Evolutionary conservation across 129 eudicot genomes (phyloP).

Genomic region (Artemisia annua): DNA sequence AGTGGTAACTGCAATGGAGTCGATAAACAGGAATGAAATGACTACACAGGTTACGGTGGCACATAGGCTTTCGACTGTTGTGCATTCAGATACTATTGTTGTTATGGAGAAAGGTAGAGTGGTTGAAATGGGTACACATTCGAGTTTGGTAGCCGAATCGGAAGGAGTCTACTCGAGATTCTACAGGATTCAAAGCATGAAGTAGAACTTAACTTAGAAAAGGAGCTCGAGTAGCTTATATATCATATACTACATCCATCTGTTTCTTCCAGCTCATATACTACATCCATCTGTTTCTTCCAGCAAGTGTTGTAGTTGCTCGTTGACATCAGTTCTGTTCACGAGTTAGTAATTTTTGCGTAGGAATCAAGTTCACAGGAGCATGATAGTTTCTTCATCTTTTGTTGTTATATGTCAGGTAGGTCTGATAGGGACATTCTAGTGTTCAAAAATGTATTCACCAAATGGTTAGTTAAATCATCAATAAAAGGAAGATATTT

Average conservation of each 20-base stretch:
- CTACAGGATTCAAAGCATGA: slow-evolving; percentile 59
- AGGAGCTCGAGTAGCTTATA: too few relatives aligned
- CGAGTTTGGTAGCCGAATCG: slow-evolving; percentile 41
- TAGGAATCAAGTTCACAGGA: background rate
- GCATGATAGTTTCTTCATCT: background rate
- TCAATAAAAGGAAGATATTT: background rate
- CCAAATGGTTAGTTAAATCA: background rate
- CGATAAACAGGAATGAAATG: slow-evolving; percentile 29
- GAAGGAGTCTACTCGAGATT: slow-evolving; percentile 72
- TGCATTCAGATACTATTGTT: slow-evolving; percentile 63
- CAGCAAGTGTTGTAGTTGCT: too few relatives aligned
- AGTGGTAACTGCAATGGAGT: slow-evolving; percentile 63
- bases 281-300: too few relatives aligned
- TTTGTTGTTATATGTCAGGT: background rate
- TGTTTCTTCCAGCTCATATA: too few relatives aligned
- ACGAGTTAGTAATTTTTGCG: background rate
- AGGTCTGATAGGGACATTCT: background rate
- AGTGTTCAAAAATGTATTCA: background rate
- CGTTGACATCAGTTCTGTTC: too few relatives aligned
- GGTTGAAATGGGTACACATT: slow-evolving; percentile 70
- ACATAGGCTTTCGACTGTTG: slow-evolving; percentile 75
- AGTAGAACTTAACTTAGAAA: slow-evolving; percentile 13
- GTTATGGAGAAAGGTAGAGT: slow-evolving; percentile 81
- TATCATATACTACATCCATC: too few relatives aligned
- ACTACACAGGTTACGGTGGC: slow-evolving; percentile 77